Conservation (phyloP, 352 stramenopile species). For the Phytophthora pluvialis region DNA sequence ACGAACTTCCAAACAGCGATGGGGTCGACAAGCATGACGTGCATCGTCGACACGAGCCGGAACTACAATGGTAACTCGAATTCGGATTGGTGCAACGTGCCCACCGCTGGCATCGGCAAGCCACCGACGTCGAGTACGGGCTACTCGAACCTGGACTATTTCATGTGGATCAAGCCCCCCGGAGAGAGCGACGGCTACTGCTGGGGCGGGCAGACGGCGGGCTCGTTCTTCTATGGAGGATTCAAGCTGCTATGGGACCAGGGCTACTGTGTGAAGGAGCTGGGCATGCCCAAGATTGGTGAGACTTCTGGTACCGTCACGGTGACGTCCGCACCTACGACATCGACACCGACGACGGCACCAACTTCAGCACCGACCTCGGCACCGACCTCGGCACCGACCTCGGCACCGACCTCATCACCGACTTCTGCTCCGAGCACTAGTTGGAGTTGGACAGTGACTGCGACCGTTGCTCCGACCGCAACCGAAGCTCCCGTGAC, state of each 20-base stretch:
- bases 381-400: conserved; percentile 5
- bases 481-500: neutral
- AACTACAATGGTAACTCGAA: conserved; percentile 60
- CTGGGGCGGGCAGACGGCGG: conserved; percentile 47
- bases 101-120: conserved; percentile 59
- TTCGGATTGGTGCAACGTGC: conserved; percentile 71
- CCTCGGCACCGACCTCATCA: neutral
- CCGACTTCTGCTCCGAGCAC: neutral
- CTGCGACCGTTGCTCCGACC: neutral
- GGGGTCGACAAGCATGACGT: conserved; percentile 41
- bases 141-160: conserved; percentile 65
- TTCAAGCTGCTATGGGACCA: conserved; percentile 73
- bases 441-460: neutral
- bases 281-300: conserved; percentile 32
- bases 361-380: conserved; percentile 4
- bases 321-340: conserved; percentile 4
- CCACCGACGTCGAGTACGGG: conserved; percentile 57
- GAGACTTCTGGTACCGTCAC: conserved; percentile 10
- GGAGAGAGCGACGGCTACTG: conserved; percentile 71
- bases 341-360: neutral
- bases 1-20: conserved; percentile 59
- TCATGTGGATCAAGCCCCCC: conserved; percentile 72
- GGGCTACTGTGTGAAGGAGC: conserved; percentile 56
- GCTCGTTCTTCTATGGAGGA: conserved; percentile 53
- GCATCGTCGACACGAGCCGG: conserved; percentile 71